Evolutionary conservation across 345 rosid genomes (phyloP), one percentile per base, ranked within the genome.

Genomic region (Crucihimalaya himalaica): DNA sequence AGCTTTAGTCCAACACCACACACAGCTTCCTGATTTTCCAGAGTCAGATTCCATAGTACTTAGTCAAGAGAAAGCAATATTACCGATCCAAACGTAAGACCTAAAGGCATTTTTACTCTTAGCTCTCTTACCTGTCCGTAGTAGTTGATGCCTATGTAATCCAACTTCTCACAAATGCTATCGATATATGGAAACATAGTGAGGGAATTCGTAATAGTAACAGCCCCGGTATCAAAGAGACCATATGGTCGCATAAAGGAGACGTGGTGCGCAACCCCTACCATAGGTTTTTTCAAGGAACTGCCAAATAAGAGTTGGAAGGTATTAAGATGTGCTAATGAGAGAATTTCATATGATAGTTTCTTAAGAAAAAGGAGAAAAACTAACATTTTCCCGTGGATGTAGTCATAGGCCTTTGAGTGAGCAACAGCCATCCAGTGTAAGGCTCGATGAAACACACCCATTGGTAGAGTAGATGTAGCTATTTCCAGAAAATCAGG

Each of bases 241-340:
- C 97, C 97, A 77, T 88, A 88, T 46, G 98, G 98, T 63, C 95
- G 85, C 81, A 81, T 81, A 77, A 94, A 94, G 56, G 98, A 88
- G 75, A 91, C 98, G 79, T 89, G 93, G 77, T 94, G 98, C 27
- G 98, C 91, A 61, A 89, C 83, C 37, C 98, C 98, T 67, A 94
- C 97, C 42, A 81, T 63, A 67, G 78, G 74, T 29, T 77, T 77
- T 64, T 31, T 25, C 71, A 57, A 70, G 60, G 67, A 37, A 42
- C 80, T 71, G 76, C 67, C 52, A 58, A 51, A 65, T 58, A 23
- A n/a, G 56, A 77, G 32, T 51, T 54, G 52, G 11, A 65, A 31
- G 39, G 72, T 66, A 58, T 54, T 51, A 56, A 66, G 5, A 48
- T 25, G 32, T 46, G 35, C 18, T 50, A 75, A 50, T 6, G 28